Conservation (phyloP, 164 flowering plant genomes). For the Vitis rupestris region DNA sequence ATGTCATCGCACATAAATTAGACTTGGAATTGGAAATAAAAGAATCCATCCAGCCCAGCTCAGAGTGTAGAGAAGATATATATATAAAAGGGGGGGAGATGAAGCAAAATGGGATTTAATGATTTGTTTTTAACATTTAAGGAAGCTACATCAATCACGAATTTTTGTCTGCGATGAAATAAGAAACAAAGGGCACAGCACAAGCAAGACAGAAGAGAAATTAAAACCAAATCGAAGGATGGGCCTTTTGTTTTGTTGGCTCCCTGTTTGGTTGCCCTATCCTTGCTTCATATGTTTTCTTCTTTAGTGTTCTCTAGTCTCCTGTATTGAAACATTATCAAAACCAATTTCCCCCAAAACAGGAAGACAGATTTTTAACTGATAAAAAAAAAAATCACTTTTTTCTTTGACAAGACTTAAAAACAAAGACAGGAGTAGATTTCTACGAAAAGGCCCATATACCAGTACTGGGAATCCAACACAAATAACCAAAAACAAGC, state of each 20-base stretch:
- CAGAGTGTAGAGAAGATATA: background rate
- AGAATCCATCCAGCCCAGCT: background rate
- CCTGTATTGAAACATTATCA: slow-evolving; percentile 6
- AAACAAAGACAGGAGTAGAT: slow-evolving; percentile 13
- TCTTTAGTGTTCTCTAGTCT: slow-evolving; percentile 1
- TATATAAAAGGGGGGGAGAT: background rate
- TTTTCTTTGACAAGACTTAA: slow-evolving; percentile 44
- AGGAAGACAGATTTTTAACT: slow-evolving; percentile 5
- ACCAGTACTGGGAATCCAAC: slow-evolving; percentile 18
- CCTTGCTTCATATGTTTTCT: slow-evolving; percentile 7
- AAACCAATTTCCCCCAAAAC: slow-evolving; percentile 12
- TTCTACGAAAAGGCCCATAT: slow-evolving; percentile 40
- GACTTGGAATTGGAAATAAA: background rate
- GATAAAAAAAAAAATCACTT: slow-evolving; percentile 1
- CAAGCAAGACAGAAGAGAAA: background rate
- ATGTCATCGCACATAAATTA: background rate
- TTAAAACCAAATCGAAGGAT: slow-evolving; percentile 7
- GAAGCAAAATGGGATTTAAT: slow-evolving; percentile 2
- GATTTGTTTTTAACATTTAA: slow-evolving; percentile 21
- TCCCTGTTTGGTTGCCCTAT: background rate
- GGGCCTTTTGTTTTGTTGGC: slow-evolving; percentile 1
- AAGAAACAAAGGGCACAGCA: background rate
- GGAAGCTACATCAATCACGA: slow-evolving; percentile 22
- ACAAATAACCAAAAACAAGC: slow-evolving; percentile 14
- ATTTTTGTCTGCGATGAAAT: background rate